Base-by-base conservation (phyloP, 1,139 yeast genomes). In the Nakaseomyces kungkrabaensis region DNA sequence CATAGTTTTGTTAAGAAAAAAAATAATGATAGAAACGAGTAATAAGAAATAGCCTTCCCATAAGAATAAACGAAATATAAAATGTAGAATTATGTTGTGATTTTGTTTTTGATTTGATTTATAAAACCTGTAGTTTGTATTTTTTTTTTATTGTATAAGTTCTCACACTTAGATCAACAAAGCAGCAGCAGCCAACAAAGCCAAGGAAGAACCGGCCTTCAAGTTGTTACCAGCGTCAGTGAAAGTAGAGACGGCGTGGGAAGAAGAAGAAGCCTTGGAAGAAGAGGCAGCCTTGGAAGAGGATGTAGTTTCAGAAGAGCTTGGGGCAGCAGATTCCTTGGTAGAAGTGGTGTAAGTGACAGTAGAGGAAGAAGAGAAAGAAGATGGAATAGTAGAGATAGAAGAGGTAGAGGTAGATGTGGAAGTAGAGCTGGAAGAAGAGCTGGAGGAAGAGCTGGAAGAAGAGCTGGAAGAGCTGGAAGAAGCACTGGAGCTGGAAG, bases 121-220 rank as follows among this genome's bases (percentile, higher is more conserved):
- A 7, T 7, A 7, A 6, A 29, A 29, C 36, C 13, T 33, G 3
- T 33, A 5, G 10, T 33, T 9, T 33, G n/a, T 33, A 8, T 8
- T 33, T 11, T 33, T 33, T 33, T 33, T 33, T 5, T 33, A 8
- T 33, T 24, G 8, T 37, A 7, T 37, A n/a, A 7, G n/a, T 17
- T 37, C 11, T 37, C 31, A 22, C 11, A 33, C 38, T 54, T 52
- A 61, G 38, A 65, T 54, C 54, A 65, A 57, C 46, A 62, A 61
- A 57, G 68, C 69, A 50, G 66, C 71, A 47, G 64, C 67, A 37
- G 65, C 65, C 31, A 67, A 68, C 49, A 65, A 63, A 13, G 60
- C 47, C 49, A 65, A 59, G n/a, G 69, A 52, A 43, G 54, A 52
- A 45, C 60, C 63, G 24, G 54, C 63, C 43, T 59, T 60, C 55